Percentiles rank a stretch among this genome's conserved stretches.
These are phyloP conservation scores for Phialocephala subalpina DNA, from an alignment of 2,329 filamentous ascomycete genomes.

Conservation along the genomic window DNA sequence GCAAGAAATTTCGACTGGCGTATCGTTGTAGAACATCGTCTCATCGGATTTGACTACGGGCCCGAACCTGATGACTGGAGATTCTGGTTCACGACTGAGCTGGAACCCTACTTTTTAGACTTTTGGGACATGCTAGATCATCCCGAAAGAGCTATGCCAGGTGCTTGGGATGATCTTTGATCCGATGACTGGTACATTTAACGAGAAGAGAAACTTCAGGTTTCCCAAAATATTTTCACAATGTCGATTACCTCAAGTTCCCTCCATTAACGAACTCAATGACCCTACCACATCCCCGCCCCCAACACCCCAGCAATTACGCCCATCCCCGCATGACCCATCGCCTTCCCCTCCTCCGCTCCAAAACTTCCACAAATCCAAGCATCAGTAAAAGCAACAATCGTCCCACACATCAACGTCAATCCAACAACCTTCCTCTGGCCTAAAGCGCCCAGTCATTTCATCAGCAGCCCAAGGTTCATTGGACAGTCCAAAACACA, in stretches of 20 bases:
- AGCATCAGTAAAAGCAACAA: conserved; percentile 1
- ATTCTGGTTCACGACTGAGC: conserved; percentile 18
- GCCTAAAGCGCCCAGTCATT: too few relatives aligned
- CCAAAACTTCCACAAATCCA: not conserved
- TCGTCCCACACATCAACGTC: not conserved
- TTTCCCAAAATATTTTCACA: too few relatives aligned
- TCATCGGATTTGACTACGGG: conserved; percentile 24
- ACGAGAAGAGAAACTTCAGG: too few relatives aligned
- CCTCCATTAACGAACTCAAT: not conserved
- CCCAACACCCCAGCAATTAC: not conserved
- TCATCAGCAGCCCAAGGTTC: too few relatives aligned
- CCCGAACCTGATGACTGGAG: conserved; percentile 22
- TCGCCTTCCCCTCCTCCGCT: not conserved
- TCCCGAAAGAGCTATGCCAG: conserved; percentile 23
- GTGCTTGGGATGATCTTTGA: conserved; percentile 18
- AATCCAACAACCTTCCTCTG: not conserved
- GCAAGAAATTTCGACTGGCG: too few relatives aligned
- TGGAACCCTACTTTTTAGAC: not conserved
- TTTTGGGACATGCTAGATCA: conserved; percentile 29
- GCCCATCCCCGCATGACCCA: not conserved
- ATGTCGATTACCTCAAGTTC: too few relatives aligned
- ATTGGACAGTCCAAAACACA: too few relatives aligned
- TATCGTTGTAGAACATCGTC: not conserved
- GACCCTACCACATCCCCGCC: not conserved
- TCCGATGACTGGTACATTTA: too few relatives aligned